Evolutionary conservation across 176 grass and related monocot species (phyloP).

Genomic region (Oryza brachyantha): DNA sequence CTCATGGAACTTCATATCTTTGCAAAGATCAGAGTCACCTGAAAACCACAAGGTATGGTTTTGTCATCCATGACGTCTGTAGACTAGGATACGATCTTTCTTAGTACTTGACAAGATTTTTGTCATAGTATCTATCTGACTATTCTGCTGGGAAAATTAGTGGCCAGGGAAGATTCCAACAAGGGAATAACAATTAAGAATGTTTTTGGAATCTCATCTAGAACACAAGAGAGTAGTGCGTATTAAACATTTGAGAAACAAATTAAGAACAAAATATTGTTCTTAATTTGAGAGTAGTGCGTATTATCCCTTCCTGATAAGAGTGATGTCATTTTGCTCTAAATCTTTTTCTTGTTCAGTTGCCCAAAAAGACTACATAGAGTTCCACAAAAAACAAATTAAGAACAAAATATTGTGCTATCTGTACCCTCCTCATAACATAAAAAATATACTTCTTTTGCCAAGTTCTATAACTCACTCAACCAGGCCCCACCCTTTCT

Average conservation of each 20-base stretch:
- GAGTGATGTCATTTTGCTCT: neutral
- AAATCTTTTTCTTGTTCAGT: neutral
- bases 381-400: neutral
- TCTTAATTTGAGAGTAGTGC: neutral
- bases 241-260: neutral
- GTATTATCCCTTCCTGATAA: neutral
- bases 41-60: neutral
- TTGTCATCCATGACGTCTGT: neutral
- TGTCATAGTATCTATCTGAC: neutral
- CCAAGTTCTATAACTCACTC: neutral
- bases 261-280: too few species aligned
- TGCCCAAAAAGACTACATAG: neutral
- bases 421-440: neutral
- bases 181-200: neutral
- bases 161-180: neutral
- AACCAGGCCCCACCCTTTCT: neutral
- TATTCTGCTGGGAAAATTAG: neutral
- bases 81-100: neutral
- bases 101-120: neutral
- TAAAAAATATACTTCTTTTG: neutral
- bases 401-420: neutral
- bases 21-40: slow-evolving; percentile 11
- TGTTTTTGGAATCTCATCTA: neutral
- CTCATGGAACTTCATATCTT: slow-evolving; percentile 16
- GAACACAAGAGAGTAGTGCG: neutral